These are phyloP conservation scores for Suillus lakei DNA, from an alignment of 768 basidiomycete species.

Conservation along the genomic window DNA sequence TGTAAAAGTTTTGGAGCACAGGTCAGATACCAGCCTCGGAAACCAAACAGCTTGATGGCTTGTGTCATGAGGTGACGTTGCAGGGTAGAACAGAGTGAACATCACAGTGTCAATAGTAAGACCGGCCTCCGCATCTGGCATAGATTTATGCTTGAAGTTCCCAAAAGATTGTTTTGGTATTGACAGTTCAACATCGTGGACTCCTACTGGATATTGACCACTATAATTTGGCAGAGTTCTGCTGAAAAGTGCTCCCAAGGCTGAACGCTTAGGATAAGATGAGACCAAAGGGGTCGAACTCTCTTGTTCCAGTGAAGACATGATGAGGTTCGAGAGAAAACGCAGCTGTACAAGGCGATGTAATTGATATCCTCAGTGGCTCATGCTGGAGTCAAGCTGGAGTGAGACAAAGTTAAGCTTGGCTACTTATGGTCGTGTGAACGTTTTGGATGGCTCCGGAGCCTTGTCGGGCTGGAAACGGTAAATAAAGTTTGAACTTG, in stretches of 20 bases:
- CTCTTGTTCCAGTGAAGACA: constrained; percentile 1
- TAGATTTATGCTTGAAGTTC: constrained; percentile 29
- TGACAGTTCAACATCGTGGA: constrained; percentile 38
- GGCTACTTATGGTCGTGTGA: no score
- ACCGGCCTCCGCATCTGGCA: constrained; percentile 25
- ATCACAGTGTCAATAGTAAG: constrained; percentile 34
- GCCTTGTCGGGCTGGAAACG: no score
- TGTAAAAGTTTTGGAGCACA: not conserved
- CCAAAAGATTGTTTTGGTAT: constrained; percentile 29
- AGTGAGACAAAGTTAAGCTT: no score
- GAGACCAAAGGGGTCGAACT: not conserved
- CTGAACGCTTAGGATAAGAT: constrained; percentile 5
- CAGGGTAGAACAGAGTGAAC: constrained; percentile 39
- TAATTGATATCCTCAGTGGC: not conserved
- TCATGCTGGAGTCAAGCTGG: no score
- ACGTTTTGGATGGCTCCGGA: no score
- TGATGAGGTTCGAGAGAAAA: not conserved
- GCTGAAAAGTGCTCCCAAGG: constrained; percentile 25
- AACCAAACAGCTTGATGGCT: constrained; percentile 25
- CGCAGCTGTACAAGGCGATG: not conserved
- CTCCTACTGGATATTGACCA: constrained; percentile 36
- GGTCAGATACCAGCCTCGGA: constrained; percentile 26
- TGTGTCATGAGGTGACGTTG: constrained; percentile 13
- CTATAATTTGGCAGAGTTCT: constrained; percentile 35
- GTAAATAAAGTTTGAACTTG: no score